Evolutionary conservation across 331 rosid species (phyloP).

Genomic region (Malus hybrid): DNA sequence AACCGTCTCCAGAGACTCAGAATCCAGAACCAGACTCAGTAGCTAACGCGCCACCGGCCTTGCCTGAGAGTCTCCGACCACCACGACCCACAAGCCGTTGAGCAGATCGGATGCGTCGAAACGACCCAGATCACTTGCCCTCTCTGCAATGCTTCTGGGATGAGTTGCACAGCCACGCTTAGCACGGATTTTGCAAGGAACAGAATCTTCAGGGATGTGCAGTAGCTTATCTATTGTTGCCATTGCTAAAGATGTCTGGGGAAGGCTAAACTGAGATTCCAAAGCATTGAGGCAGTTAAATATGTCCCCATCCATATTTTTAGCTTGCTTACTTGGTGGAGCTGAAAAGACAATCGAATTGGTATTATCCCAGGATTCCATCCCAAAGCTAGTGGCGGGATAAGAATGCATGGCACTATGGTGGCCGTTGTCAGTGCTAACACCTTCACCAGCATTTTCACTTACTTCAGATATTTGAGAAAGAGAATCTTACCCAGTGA

Average conservation of each 20-base stretch:
- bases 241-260: slow-evolving; percentile 85
- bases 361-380: slow-evolving; percentile 62
- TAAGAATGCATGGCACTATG: slow-evolving; percentile 36
- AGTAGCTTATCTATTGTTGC: slow-evolving; percentile 67
- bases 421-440: slow-evolving; percentile 31
- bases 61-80: slow-evolving; percentile 90
- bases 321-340: slow-evolving; percentile 46
- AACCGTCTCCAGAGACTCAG: slow-evolving; percentile 34
- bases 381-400: slow-evolving; percentile 38
- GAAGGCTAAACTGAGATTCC: slow-evolving; percentile 86
- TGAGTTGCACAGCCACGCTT: slow-evolving; percentile 99
- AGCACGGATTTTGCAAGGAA: slow-evolving; percentile 95
- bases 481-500: too few relatives aligned
- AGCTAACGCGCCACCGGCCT: slow-evolving; percentile 40
- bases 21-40: slow-evolving; percentile 46
- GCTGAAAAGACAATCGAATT: slow-evolving; percentile 65
- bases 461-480: neutral
- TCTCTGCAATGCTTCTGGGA: slow-evolving; percentile 96
- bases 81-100: slow-evolving; percentile 80
- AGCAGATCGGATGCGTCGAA: slow-evolving; percentile 64
- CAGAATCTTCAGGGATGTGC: slow-evolving; percentile 86
- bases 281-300: slow-evolving; percentile 41
- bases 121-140: slow-evolving; percentile 36
- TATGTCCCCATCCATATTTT: slow-evolving; percentile 50
- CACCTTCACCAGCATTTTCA: slow-evolving; percentile 30